These are phyloP conservation scores for Nemania diffusa DNA, from an alignment of 2,329 filamentous ascomycete species.

Conservation along the genomic window DNA sequence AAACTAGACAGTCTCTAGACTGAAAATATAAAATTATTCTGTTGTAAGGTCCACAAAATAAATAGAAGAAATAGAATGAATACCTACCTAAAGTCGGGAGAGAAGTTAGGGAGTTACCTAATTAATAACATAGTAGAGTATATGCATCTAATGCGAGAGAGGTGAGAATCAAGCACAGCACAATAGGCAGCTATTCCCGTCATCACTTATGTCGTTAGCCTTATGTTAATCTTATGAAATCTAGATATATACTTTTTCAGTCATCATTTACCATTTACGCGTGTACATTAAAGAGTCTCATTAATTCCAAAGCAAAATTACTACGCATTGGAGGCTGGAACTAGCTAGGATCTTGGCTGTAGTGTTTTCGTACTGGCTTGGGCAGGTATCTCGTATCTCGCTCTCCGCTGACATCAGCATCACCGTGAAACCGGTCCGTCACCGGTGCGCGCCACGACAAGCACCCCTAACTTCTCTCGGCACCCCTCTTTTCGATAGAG, in stretches of 20 bases:
- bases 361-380: background rate
- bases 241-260: background rate
- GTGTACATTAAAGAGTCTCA: background rate
- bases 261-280: background rate
- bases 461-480: background rate
- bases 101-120: too few relatives aligned
- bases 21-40: too few relatives aligned
- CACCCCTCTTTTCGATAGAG: background rate
- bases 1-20: too few relatives aligned
- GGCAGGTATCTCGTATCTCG: background rate
- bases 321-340: background rate
- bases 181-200: background rate
- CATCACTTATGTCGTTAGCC: background rate
- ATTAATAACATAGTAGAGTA: too few relatives aligned
- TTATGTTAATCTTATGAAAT: background rate
- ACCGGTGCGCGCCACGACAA: background rate
- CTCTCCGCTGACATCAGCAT: constrained; percentile 13
- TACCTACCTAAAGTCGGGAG: too few relatives aligned
- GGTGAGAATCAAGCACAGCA: background rate
- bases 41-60: too few relatives aligned
- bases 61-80: too few relatives aligned
- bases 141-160: constrained; percentile 22
- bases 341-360: background rate
- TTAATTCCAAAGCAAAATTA: background rate
- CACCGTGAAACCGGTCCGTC: background rate